phyloP scores from a whole-genome alignment of 139 green algal species.

The Micromonas commoda region DNA sequence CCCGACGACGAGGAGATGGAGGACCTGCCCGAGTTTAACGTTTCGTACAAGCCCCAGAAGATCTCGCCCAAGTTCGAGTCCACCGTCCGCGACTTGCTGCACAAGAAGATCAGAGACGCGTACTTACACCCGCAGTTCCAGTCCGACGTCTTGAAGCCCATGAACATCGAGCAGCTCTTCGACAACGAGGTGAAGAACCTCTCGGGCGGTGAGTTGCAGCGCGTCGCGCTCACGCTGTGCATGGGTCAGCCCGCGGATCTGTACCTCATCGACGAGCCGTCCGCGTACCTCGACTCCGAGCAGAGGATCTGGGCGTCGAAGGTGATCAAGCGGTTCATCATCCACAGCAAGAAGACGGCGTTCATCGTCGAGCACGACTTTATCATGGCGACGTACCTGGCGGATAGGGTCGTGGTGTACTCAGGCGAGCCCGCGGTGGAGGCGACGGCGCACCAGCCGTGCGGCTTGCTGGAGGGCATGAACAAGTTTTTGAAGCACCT shows the following conservation, averaged over 20 bases:
- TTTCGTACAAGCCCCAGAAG: slow-evolving; percentile 99
- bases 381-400: slow-evolving; percentile 99
- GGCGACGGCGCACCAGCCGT: slow-evolving; percentile 68
- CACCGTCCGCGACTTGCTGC: slow-evolving; percentile 83
- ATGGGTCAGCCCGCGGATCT: slow-evolving; percentile 90
- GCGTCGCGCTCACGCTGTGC: slow-evolving; percentile 89
- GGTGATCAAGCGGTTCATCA: slow-evolving; percentile 98
- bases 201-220: slow-evolving; percentile 72
- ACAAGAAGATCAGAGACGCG: slow-evolving; percentile 81
- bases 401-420: slow-evolving; percentile 96
- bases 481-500: slow-evolving; percentile 73
- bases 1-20: slow-evolving; percentile 47
- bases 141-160: slow-evolving; percentile 43
- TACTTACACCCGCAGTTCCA: slow-evolving; percentile 86
- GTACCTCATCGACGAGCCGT: slow-evolving; percentile 98
- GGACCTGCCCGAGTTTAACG: slow-evolving; percentile 76
- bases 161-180: slow-evolving; percentile 81
- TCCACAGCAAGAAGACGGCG: slow-evolving; percentile 97
- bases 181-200: slow-evolving; percentile 95
- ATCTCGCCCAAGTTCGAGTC: slow-evolving; percentile 95
- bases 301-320: slow-evolving; percentile 96
- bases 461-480: slow-evolving; percentile 67
- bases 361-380: slow-evolving; percentile 99
- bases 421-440: slow-evolving; percentile 73
- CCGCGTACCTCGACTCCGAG: slow-evolving; percentile 96